Percentiles rank a stretch among this genome's conserved stretches.
These are phyloP conservation scores for Macrophomina phaseolina DNA, from an alignment of 2,329 filamentous ascomycete species.

Conservation along the genomic window DNA sequence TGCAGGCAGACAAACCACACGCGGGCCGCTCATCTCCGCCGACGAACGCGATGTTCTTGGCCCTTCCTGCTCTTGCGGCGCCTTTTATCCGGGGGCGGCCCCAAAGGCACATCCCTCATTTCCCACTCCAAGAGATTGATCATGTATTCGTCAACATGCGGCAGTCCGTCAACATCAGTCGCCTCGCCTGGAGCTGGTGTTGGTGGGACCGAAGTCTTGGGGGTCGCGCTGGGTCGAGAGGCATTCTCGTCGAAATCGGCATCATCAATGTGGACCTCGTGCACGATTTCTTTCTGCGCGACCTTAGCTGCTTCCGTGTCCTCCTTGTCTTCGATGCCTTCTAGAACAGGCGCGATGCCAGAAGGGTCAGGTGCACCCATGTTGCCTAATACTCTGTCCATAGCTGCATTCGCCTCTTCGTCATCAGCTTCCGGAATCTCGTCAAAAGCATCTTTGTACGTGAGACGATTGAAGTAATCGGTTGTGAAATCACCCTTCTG, in stretches of 20 bases:
- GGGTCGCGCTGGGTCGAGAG: slow-evolving; percentile 34
- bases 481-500: slow-evolving; percentile 98
- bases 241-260: slow-evolving; percentile 46
- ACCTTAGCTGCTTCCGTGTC: slow-evolving; percentile 86
- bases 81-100: slow-evolving; percentile 25
- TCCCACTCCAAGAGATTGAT: slow-evolving; percentile 25
- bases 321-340: slow-evolving; percentile 89
- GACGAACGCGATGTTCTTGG: slow-evolving; percentile 26
- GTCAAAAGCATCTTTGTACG: slow-evolving; percentile 71
- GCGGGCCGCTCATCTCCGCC: slow-evolving; percentile 2
- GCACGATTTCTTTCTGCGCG: slow-evolving; percentile 84
- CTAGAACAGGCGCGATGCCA: slow-evolving; percentile 75
- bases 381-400: slow-evolving; percentile 79
- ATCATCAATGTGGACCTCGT: slow-evolving; percentile 55
- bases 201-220: slow-evolving; percentile 28
- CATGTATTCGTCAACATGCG: slow-evolving; percentile 28
- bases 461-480: slow-evolving; percentile 85
- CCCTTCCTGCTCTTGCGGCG: slow-evolving; percentile 24
- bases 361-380: slow-evolving; percentile 52
- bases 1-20: background rate
- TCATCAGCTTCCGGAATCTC: slow-evolving; percentile 45
- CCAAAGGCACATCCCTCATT: slow-evolving; percentile 25
- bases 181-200: slow-evolving; percentile 9
- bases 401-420: slow-evolving; percentile 70
- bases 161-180: background rate